A percentile compares a stretch with the other conserved stretches of the same genome.
These are phyloP conservation scores for Bjerkandera adusta DNA, from an alignment of 1,284 basidiomycete species.

Conservation along the genomic window DNA sequence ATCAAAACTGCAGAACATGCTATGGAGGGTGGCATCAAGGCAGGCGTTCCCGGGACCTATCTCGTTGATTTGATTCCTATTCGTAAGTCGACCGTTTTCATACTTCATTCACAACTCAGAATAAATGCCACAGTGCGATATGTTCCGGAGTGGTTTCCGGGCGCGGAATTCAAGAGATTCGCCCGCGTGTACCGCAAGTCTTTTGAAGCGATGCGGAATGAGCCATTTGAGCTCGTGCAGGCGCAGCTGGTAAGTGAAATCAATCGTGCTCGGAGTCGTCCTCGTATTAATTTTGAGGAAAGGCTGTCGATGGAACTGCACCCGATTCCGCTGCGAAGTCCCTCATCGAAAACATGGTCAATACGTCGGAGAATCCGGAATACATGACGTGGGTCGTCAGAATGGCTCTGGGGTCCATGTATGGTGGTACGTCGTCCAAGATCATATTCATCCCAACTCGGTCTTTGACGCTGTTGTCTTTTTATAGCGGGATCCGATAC, in stretches of 20 bases:
- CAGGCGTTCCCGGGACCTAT: too few species aligned
- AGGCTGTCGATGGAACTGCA: not conserved
- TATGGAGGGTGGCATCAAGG: too few species aligned
- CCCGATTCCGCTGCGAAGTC: not conserved
- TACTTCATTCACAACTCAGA: not conserved
- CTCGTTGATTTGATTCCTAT: conserved; percentile 1
- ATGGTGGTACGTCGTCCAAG: conserved; percentile 5
- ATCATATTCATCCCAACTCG: too few species aligned
- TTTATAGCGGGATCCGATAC: conserved; percentile 6
- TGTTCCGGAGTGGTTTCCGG: conserved; percentile 45
- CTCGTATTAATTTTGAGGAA: not conserved
- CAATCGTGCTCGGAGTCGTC: not conserved
- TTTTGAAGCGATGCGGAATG: conserved; percentile 11
- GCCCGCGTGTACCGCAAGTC: conserved; percentile 37
- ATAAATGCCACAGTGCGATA: conserved; percentile 30
- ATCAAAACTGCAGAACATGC: not conserved
- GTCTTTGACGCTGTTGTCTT: not conserved
- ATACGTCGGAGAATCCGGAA: not conserved
- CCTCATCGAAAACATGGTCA: conserved; percentile 4
- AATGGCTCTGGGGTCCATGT: conserved; percentile 5
- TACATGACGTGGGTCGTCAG: conserved; percentile 8
- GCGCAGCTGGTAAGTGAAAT: not conserved
- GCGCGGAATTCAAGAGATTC: conserved; percentile 44
- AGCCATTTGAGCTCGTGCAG: not conserved
- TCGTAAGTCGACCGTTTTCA: not conserved